Base-by-base conservation (phyloP, 1,139 yeast species). In the Scheffersomyces lignicola region DNA sequence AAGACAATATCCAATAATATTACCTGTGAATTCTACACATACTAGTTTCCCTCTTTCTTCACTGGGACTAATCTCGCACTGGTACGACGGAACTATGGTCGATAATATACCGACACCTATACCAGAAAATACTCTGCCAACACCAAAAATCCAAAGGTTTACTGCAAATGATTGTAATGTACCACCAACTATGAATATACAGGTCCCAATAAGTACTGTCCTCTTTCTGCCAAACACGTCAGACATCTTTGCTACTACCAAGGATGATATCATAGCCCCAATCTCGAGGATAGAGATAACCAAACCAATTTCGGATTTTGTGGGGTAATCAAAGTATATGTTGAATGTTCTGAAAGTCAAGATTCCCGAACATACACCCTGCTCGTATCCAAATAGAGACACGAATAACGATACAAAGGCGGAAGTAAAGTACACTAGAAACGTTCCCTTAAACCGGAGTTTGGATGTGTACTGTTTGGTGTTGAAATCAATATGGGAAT, bases 331-430 rank as follows among this genome's bases (percentile, higher is more conserved):
- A 45, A 73, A 76, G 49, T 65, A 74, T 27, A 48, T 43, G 17
- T 56, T 56, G 46, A 76, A 76, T 2, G 76, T 69, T 12, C 56
- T 68, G 41, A 60, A 69, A n/a, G 73, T 69, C 33, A 69, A 52
- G 30, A 88, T 78, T 3, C 95, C 92, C 23, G 88, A 79, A 79
- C 90, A 85, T 32, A 87, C 95, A 37, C 96, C 96, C 60, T 88
- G 96, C 55, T 88, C 96, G 58, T 85, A 88, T 4, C 96, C 96
- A 55, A 87, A 88, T 22, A 88, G 66, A 38, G 88, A 82, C 10
- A 88, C 95, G 36, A 95, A 94, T 6, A 86, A 65, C 22, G 90
- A 80, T 14, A 87, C 95, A 58, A 87, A 87, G 8, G 83, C 79
- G 1, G 90, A 78, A 3, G 95, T 86, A 60, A 86, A 83, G 56